These are phyloP conservation scores for Colletotrichum destructivum DNA, from an alignment of 2,329 filamentous ascomycete species.

Conservation along the genomic window DNA sequence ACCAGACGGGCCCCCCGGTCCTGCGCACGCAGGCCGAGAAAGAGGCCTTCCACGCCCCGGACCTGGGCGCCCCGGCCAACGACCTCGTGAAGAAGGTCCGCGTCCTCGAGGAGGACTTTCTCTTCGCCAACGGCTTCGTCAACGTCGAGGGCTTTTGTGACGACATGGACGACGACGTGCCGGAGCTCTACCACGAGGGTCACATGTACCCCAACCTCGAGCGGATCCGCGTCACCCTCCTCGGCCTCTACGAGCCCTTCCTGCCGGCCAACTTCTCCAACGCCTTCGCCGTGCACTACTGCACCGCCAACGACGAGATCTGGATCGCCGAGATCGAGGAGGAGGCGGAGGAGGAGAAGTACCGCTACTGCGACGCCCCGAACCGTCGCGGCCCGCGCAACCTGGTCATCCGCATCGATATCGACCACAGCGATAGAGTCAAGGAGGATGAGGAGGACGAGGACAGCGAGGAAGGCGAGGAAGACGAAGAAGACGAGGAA, in stretches of 20 bases:
- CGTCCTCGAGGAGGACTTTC: neutral
- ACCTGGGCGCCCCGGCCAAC: neutral
- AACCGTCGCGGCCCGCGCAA: neutral
- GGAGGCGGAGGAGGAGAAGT: neutral
- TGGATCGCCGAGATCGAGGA: neutral
- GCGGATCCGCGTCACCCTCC: neutral
- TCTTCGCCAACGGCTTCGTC: neutral
- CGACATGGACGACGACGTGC: neutral
- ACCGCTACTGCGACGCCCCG: neutral
- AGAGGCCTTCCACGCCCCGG: neutral
- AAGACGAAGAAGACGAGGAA: too few relatives aligned
- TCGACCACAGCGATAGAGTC: neutral
- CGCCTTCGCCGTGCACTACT: neutral
- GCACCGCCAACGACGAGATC: neutral
- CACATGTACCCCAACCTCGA: neutral
- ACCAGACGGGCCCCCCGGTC: neutral
- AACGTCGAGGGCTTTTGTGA: neutral
- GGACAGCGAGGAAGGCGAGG: neutral
- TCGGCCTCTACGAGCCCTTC: neutral
- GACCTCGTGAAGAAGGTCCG: neutral
- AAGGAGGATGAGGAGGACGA: neutral
- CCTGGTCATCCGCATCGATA: neutral
- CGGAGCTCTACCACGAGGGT: neutral
- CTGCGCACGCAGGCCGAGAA: neutral
- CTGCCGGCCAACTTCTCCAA: neutral